Percentiles rank a stretch among this genome's conserved stretches.
phyloP scores from a whole-genome alignment of 441 rosid genomes.

The Gossypium schwendimanii region DNA sequence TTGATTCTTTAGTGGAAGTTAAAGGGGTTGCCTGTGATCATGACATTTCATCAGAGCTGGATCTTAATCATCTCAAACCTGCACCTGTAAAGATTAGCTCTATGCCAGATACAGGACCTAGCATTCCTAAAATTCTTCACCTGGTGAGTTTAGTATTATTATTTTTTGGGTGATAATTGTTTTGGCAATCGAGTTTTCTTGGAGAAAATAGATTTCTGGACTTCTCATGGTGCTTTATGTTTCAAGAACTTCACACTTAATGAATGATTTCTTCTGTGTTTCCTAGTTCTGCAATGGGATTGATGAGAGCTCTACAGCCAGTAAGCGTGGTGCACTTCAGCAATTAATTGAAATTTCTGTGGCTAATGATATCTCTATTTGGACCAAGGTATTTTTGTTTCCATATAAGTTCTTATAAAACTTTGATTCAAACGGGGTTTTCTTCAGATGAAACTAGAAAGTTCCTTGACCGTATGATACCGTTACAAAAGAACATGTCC shows the following conservation, averaged over 20 bases:
- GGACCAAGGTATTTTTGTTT: constrained; percentile 56
- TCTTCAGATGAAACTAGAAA: background rate
- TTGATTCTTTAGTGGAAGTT: constrained; percentile 35
- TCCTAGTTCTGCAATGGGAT: constrained; percentile 62
- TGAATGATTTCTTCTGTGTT: constrained; percentile 12
- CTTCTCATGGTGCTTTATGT: background rate
- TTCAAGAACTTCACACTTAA: background rate
- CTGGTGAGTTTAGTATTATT: constrained; percentile 47
- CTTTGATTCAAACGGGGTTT: background rate
- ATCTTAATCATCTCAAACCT: constrained; percentile 42
- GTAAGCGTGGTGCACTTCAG: constrained; percentile 67
- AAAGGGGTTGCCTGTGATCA: constrained; percentile 35
- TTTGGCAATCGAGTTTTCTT: background rate
- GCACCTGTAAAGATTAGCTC: constrained; percentile 47
- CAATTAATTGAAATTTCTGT: constrained; percentile 71
- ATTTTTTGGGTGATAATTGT: background rate
- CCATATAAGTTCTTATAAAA: background rate
- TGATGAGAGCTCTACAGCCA: constrained; percentile 50
- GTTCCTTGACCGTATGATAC: background rate
- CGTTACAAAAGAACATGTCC: background rate
- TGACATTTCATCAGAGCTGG: constrained; percentile 38
- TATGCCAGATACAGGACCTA: constrained; percentile 52
- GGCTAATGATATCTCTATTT: constrained; percentile 61
- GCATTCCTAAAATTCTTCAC: constrained; percentile 94
- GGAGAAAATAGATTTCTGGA: constrained; percentile 1